Evolutionary conservation across 2,329 filamentous ascomycete species (phyloP).

Genomic region (Plectosphaerella cucumerina): DNA sequence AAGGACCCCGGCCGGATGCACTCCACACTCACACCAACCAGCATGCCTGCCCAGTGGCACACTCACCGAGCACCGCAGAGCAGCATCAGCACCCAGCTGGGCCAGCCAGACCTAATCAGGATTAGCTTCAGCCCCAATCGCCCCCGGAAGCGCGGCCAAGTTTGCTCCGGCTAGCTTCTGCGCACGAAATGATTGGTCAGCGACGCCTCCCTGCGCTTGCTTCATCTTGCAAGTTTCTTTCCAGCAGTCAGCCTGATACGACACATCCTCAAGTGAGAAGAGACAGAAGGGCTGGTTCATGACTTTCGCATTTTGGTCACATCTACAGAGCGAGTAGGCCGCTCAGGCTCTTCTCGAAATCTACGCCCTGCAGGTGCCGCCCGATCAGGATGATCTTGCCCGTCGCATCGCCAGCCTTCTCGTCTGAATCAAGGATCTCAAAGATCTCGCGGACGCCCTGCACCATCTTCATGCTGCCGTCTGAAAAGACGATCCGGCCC

Average conservation of each 20-base stretch:
- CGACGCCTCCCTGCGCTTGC: too few species aligned
- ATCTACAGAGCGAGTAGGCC: constrained; percentile 16
- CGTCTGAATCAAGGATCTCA: constrained; percentile 67
- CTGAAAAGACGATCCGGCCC: constrained; percentile 63
- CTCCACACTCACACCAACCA: not conserved
- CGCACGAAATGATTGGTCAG: too few species aligned
- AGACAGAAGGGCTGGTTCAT: too few species aligned
- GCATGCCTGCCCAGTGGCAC: not conserved
- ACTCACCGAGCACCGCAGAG: constrained; percentile 1
- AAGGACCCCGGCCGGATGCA: constrained; percentile 1
- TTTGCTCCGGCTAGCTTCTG: constrained; percentile 9
- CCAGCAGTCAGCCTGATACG: too few species aligned
- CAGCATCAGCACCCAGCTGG: constrained; percentile 2
- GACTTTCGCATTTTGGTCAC: too few species aligned
- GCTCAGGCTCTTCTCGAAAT: constrained; percentile 44
- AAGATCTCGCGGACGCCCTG: constrained; percentile 94
- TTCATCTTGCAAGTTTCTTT: too few species aligned
- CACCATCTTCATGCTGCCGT: constrained; percentile 69
- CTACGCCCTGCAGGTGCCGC: constrained; percentile 44
- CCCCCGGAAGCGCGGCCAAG: constrained; percentile 12
- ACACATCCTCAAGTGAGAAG: too few species aligned
- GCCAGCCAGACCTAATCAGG: too few species aligned
- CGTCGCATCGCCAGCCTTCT: constrained; percentile 18
- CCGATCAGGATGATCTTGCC: constrained; percentile 65
- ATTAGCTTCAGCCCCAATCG: too few species aligned